A percentile compares a stretch with the other conserved stretches of the same genome.
Evolutionary conservation across 164 flowering plant species (phyloP).

Genomic region (Macadamia tetraphylla): DNA sequence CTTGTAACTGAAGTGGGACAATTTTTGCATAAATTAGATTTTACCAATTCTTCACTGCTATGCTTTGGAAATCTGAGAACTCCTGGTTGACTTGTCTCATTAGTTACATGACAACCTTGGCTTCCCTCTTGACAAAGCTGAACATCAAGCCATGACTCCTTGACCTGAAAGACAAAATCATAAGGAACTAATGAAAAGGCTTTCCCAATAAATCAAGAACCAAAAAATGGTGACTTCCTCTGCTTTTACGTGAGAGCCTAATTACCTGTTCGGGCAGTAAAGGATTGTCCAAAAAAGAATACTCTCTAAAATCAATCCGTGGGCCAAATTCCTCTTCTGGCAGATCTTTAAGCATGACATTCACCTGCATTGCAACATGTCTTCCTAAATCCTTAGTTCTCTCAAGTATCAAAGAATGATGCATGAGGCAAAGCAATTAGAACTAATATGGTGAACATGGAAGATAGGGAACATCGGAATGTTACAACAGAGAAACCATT

Average conservation of each 20-base stretch:
- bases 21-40: constrained; percentile 2
- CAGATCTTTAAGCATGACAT: constrained; percentile 62
- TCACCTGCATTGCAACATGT: constrained; percentile 45
- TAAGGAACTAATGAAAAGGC: constrained; percentile 2
- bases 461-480: too few species aligned
- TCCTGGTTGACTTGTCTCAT: constrained; percentile 35
- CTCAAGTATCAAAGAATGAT: too few species aligned
- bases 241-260: neutral
- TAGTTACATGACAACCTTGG: constrained; percentile 48
- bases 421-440: too few species aligned
- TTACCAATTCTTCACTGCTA: constrained; percentile 89
- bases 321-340: constrained; percentile 79
- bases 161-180: constrained; percentile 51
- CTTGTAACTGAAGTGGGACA: neutral
- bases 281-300: constrained; percentile 82
- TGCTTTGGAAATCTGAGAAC: constrained; percentile 65
- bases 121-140: constrained; percentile 75
- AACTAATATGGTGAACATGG: too few species aligned
- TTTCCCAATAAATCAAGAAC: neutral
- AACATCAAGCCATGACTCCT: constrained; percentile 91
- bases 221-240: neutral
- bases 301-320: constrained; percentile 64
- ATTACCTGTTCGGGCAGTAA: constrained; percentile 58
- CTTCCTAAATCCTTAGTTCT: neutral
- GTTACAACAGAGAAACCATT: too few species aligned